Conservation (phyloP, 306 rosid species). For the Betula pendula region DNA sequence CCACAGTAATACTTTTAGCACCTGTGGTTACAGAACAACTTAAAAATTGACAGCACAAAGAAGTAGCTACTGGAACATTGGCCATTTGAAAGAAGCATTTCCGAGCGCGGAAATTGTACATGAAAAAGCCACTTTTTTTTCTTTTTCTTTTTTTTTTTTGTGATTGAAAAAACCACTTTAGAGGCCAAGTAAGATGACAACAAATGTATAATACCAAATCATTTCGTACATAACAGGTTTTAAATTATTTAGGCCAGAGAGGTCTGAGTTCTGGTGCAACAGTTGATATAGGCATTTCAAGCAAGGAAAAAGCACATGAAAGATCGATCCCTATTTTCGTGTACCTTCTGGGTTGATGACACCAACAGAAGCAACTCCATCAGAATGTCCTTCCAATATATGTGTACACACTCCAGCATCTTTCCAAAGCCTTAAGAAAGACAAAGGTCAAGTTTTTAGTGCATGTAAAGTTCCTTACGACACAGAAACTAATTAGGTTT, state of each 20-base stretch:
- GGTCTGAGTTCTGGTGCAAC: not conserved
- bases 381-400: conserved; percentile 79
- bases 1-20: conserved; percentile 46
- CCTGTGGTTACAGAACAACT: conserved; percentile 42
- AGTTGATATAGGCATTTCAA: not conserved
- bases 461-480: conserved; percentile 10
- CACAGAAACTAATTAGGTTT: conserved; percentile 19
- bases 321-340: not conserved
- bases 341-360: conserved; percentile 63
- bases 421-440: conserved; percentile 69
- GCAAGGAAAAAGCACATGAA: conserved; percentile 1
- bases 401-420: conserved; percentile 73
- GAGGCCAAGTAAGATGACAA: not conserved
- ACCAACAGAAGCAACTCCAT: conserved; percentile 69
- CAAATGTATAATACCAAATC: not conserved
- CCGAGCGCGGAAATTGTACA: not conserved
- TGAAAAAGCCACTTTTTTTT: too few species aligned
- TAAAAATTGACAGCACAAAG: conserved; percentile 9
- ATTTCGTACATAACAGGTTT: not conserved
- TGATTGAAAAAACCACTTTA: not conserved
- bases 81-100: not conserved
- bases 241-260: not conserved
- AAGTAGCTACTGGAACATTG: not conserved
- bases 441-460: conserved; percentile 8
- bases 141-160: too few species aligned